Conservation (phyloP, 1,139 yeast species). For the Diutina siamensis region DNA sequence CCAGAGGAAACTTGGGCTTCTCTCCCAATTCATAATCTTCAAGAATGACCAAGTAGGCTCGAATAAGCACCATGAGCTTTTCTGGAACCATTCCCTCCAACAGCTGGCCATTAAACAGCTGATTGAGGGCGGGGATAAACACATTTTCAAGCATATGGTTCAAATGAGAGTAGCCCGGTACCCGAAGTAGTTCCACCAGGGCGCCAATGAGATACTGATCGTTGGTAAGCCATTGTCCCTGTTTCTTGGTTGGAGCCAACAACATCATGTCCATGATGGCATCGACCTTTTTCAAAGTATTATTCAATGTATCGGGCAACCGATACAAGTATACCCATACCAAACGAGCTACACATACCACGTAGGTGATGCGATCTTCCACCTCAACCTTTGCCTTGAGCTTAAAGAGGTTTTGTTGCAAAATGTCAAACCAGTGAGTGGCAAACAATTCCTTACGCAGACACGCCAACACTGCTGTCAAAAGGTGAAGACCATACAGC, state of each 20-base stretch:
- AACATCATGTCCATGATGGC: slow-evolving; percentile 45
- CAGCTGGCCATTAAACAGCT: slow-evolving; percentile 40
- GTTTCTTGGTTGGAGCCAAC: slow-evolving; percentile 38
- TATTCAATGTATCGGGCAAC: slow-evolving; percentile 78
- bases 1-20: slow-evolving; percentile 69
- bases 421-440: slow-evolving; percentile 58
- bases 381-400: slow-evolving; percentile 30
- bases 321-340: slow-evolving; percentile 86
- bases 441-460: slow-evolving; percentile 71
- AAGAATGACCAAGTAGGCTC: slow-evolving; percentile 59
- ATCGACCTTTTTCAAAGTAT: slow-evolving; percentile 52
- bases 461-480: slow-evolving; percentile 68
- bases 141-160: slow-evolving; percentile 73
- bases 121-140: slow-evolving; percentile 47
- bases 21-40: slow-evolving; percentile 45
- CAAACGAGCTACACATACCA: slow-evolving; percentile 59
- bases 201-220: slow-evolving; percentile 55
- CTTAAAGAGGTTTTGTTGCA: slow-evolving; percentile 38
- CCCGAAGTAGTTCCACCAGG: slow-evolving; percentile 57
- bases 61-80: slow-evolving; percentile 55
- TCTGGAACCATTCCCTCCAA: slow-evolving; percentile 63
- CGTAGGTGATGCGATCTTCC: slow-evolving; percentile 51
- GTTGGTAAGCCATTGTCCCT: slow-evolving; percentile 60
- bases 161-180: slow-evolving; percentile 69
- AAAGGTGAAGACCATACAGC: slow-evolving; percentile 60